Evolutionary conservation across 1,139 yeast species (phyloP), one percentile per base, ranked within the genome.

Genomic region (Kodamaea sp.): DNA sequence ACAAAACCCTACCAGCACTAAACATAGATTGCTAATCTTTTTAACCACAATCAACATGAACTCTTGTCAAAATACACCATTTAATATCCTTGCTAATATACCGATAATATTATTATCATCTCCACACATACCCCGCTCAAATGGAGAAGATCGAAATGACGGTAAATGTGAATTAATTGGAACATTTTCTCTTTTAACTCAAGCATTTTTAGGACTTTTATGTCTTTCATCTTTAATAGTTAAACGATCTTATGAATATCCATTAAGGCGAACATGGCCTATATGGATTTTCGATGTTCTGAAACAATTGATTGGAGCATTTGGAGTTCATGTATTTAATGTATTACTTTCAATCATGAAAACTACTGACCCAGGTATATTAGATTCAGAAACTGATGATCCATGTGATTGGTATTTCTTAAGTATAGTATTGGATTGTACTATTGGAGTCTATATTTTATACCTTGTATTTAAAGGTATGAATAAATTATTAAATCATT

Each of bases 361-460:
- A 36, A 44, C 48, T 11, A 28, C 22, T 8, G 47, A 38, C 5
- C 45, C 36, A 15, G 20, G 20, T 3, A 15, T 15, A 15, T 4
- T 15, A 15, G 4, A 15, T 3, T 15, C 20, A 15, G 39, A 23
- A 24, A 50, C 52, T 9, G 71, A 67, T 27, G 73, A 83, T 49
- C 90, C 90, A 7, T 85, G 95, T 55, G 88, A 84, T 50, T 90
- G 97, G 95, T 92, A 92, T 63, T 90, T 92, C 54, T 68, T 92
- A 40, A 92, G 86, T 54, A 78, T 90, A 32, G 73, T 90, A 15
- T 76, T 90, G 56, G 98, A 92, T 59, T 90, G 97, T 33, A 92
- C 98, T 0, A 73, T 90, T n/a, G 98, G 98, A 0, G 95, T 89
- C 2, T 94, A 94, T 22, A 74, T 90, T 3, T 68, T 92, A 31